Evolutionary conservation across 441 rosid genomes (phyloP).

Genomic region (Croton setiger): DNA sequence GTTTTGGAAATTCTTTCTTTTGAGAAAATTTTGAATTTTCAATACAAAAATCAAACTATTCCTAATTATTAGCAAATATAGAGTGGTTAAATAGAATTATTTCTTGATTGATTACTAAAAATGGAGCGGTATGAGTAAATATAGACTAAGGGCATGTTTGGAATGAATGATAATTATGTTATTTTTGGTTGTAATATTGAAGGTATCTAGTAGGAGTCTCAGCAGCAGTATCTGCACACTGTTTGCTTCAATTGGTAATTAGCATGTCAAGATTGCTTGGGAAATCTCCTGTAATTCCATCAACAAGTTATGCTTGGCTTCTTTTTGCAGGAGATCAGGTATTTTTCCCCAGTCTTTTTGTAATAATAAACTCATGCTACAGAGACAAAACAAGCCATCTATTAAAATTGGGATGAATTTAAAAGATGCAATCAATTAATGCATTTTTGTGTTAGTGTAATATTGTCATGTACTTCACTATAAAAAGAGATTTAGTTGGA

Average conservation of each 20-base stretch:
- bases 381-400: too few species aligned
- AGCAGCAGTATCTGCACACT: slow-evolving; percentile 52
- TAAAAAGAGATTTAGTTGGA: background rate
- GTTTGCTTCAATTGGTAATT: slow-evolving; percentile 49
- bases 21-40: background rate
- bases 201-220: slow-evolving; percentile 73
- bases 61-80: too few species aligned
- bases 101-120: too few species aligned
- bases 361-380: too few species aligned
- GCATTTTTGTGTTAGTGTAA: too few species aligned
- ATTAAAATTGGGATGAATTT: too few species aligned
- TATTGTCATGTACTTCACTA: background rate
- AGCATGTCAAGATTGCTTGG: slow-evolving; percentile 42
- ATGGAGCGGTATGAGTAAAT: background rate
- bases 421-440: too few species aligned
- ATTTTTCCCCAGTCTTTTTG: background rate
- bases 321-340: slow-evolving; percentile 81
- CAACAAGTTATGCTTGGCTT: slow-evolving; percentile 71
- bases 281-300: slow-evolving; percentile 45
- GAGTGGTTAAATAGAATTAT: too few species aligned
- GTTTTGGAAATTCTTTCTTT: background rate
- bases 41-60: background rate
- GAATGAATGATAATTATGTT: background rate
- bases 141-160: background rate
- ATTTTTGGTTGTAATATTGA: background rate